Evolutionary conservation across 2,329 filamentous ascomycete species (phyloP).

Genomic region (Monilinia vaccinii-corymbosi): DNA sequence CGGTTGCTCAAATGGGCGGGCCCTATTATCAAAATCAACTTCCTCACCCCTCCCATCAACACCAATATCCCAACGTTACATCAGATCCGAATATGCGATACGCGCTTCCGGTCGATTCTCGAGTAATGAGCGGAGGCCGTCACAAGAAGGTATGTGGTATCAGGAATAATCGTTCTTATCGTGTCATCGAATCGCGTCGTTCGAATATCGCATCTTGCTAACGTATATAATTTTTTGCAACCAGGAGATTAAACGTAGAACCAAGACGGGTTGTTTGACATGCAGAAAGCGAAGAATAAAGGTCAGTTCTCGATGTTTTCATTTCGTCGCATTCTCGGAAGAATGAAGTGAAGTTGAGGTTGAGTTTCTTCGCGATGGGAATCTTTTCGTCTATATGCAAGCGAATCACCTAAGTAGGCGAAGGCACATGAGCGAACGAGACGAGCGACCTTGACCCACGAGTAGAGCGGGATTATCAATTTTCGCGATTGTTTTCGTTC

Average conservation of each 20-base stretch:
- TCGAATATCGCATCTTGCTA: slow-evolving; percentile 18
- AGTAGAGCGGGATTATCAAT: slow-evolving; percentile 9
- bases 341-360: slow-evolving; percentile 23
- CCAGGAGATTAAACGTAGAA: slow-evolving; percentile 65
- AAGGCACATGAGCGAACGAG: slow-evolving; percentile 27
- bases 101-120: slow-evolving; percentile 43
- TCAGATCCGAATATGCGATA: slow-evolving; percentile 44
- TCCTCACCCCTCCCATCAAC: slow-evolving; percentile 37
- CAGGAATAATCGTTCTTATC: not conserved
- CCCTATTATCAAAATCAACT: slow-evolving; percentile 38
- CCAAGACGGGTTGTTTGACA: slow-evolving; percentile 63
- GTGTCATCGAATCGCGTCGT: slow-evolving; percentile 4
- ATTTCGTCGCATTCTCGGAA: slow-evolving; percentile 16
- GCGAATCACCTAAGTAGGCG: slow-evolving; percentile 32
- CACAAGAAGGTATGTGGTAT: slow-evolving; percentile 40
- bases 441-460: slow-evolving; percentile 13
- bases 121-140: slow-evolving; percentile 51
- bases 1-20: slow-evolving; percentile 39
- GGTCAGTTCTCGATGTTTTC: slow-evolving; percentile 40
- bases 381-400: slow-evolving; percentile 30
- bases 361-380: slow-evolving; percentile 24
- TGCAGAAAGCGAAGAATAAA: slow-evolving; percentile 63
- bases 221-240: slow-evolving; percentile 14
- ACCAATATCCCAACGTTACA: slow-evolving; percentile 40
- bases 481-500: slow-evolving; percentile 4